Evolutionary conservation across 2,329 filamentous ascomycete species (phyloP), one percentile per base, ranked within the genome.

Genomic region (Diaporthe destruens): DNA sequence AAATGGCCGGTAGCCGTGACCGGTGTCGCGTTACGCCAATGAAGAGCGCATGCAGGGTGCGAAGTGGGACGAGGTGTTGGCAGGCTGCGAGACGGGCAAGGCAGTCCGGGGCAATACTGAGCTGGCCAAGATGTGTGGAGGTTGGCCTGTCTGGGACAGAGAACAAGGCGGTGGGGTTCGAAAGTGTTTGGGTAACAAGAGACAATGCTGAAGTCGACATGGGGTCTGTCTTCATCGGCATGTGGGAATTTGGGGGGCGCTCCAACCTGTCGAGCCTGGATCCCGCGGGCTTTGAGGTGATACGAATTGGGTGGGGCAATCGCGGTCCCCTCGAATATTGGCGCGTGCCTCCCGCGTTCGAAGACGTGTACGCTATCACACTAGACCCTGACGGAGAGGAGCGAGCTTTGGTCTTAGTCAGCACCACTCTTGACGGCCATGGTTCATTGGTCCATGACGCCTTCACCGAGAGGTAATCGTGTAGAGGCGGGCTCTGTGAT

Each of bases 121-220:
- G 42, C 44, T 47, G 53, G 57, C 49, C 29, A 29, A 51, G n/a
- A 25, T 23, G 72, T 74, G 76, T 75, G 74, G 75, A 75, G 75
- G 74, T 72, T 72, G 53, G 59, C 44, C 44, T 47, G 18, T 47
- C 16, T 47, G 44, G 44, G 20, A 61, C 14, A 47, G 34, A 32
- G 25, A 57, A 57, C 59, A 36, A 39, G 51, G 54, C 53, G 67
- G 55, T 36, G 32, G 54, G n/a, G 42, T 14, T 51, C 25, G 20
- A 36, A 14, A 11, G 36, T 51, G 54, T 61, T 61, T 61, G 32
- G 54, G 29, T 51, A 51, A 59, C 71, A 57, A 47, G 39, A 51
- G 36, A 59, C 51, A 55, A 36, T 32, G 20, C 39, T 47, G 44
- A 39, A 32, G 44, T 53, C 47, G 47, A 66, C 61, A 66, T 59